Evolutionary conservation across 2,329 filamentous ascomycete genomes (phyloP).

Genomic region (Huntiella bhutanensis): DNA sequence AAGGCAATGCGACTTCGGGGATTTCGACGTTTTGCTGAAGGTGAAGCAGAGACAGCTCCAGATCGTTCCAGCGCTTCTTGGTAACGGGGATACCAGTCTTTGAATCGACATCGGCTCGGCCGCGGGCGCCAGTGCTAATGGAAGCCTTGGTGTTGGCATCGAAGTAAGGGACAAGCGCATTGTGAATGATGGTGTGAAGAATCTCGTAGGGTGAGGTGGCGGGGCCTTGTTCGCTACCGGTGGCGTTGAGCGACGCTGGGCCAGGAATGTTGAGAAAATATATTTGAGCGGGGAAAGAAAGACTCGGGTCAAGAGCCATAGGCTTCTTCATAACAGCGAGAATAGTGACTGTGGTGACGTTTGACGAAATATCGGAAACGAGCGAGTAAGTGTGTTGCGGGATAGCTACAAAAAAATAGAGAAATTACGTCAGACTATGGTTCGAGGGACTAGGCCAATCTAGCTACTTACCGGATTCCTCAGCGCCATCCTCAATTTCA

Average conservation of each 20-base stretch:
- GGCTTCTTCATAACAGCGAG: conserved; percentile 82
- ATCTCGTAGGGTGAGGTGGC: conserved; percentile 75
- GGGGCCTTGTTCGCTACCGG: conserved; percentile 49
- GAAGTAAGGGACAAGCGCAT: conserved; percentile 86
- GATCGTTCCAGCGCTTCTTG: conserved; percentile 88
- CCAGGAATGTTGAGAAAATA: conserved; percentile 86
- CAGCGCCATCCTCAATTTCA: conserved; percentile 29
- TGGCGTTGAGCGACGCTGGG: conserved; percentile 48
- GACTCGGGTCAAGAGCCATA: conserved; percentile 63
- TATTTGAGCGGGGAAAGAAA: conserved; percentile 73
- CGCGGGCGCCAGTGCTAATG: conserved; percentile 39
- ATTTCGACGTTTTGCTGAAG: conserved; percentile 97
- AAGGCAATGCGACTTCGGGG: conserved; percentile 68
- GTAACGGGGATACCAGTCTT: conserved; percentile 94
- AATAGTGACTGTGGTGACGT: conserved; percentile 63
- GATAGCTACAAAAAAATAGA: conserved; percentile 19
- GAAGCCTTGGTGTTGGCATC: conserved; percentile 84
- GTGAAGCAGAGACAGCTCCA: conserved; percentile 77
- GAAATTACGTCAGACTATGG: not conserved
- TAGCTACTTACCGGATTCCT: conserved; percentile 24
- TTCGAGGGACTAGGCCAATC: not conserved
- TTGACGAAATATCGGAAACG: conserved; percentile 62
- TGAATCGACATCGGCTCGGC: conserved; percentile 66
- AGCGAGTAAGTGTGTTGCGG: conserved; percentile 56
- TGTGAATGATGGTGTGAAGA: conserved; percentile 78